Evolutionary conservation across 306 rosid genomes (phyloP), one percentile per base, ranked within the genome.

Genomic region (Carpinus fangiana): DNA sequence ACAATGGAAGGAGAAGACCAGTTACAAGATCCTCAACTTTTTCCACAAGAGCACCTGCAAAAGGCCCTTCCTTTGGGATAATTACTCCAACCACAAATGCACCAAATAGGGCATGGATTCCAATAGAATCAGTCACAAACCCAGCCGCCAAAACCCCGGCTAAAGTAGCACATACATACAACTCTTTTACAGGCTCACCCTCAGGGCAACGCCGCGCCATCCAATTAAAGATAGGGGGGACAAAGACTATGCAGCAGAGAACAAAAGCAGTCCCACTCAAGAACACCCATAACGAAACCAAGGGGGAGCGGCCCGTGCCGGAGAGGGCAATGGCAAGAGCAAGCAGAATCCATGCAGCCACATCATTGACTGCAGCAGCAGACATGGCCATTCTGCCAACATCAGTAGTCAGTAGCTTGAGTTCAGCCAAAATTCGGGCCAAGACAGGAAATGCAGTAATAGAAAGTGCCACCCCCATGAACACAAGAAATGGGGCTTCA

Each of bases 311-410:
- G 31, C 21, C 73, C 41, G 54, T 55, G 38, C 97, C 90, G 1
- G 98, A 90, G 62, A 94, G 86, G 73, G 97, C 89, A 76, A 94
- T 75, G 73, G 97, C 97, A 23, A 92, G 87, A 43, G 98, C 98
- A 77, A 94, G 98, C 55, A 94, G 86, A 82, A 94, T 84, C 98
- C 98, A 94, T n/a, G 98, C 98, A 47, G 96, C 97, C 70, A 92
- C 88, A 55, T 94, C 98, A 55, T 94, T 94, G 51, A 94, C 88
- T 72, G 98, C 98, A 45, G 98, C 98, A 28, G 96, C 98, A 8
- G 98, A 92, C 98, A 94, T 92, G 23, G 98, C 98, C 84, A 87
- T 75, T 80, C 85, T 76, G 7, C 98, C 98, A 67, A 90, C 77
- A 66, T 85, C 82, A 48, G 97, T 92, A 13, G 98, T 94, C 70